Base-by-base conservation (phyloP, 306 rosid genomes). In the Rosa lucieae region DNA sequence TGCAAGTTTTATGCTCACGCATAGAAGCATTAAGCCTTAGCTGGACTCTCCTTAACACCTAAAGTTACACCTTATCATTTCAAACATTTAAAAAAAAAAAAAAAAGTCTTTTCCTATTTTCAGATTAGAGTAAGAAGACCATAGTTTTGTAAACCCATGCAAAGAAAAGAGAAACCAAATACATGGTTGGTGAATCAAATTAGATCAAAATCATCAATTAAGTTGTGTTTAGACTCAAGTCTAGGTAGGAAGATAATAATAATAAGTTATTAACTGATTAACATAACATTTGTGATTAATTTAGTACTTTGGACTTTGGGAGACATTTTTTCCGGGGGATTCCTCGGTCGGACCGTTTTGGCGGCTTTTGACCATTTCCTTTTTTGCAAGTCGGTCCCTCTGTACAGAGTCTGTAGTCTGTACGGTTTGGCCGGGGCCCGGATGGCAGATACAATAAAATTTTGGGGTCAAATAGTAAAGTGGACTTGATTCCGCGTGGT, bases 401-500 rank as follows among this genome's bases (percentile, higher is more conserved):
- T 18, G n/a, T n/a, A n/a, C n/a, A n/a, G n/a, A n/a, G n/a, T n/a
- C n/a, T n/a, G 52, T 42, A 9, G 23, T 46, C 21, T 18, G 52
- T 42, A 9, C 42, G 26, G 39, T 11, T 10, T 39, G 66, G 35
- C n/a, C 61, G 77, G 62, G 78, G 49, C 13, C n/a, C 14, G 5
- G 26, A 18, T 29, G 47, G 20, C n/a, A 46, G 12, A 62, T 46
- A 61, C 12, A 5, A 10, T 10, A 37, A 59, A 61, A 3, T 52
- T 2, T 5, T 10, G 42, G 73, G 93, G 85, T 18, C 65, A 88
- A 76, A 75, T 67, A 55, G 94, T 87, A 81, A 63, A 12, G 69
- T 32, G 8, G 18, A 26, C 0, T 39, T 69, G 53, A 66, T 83
- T 84, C 87, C 89, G 91, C 89, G 91, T 88, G 87, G 83, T 84